Percentiles rank a stretch among this genome's conserved stretches.
phyloP scores from a whole-genome alignment of 1,139 yeast genomes.

The Scheffersomyces cryptocercus region DNA sequence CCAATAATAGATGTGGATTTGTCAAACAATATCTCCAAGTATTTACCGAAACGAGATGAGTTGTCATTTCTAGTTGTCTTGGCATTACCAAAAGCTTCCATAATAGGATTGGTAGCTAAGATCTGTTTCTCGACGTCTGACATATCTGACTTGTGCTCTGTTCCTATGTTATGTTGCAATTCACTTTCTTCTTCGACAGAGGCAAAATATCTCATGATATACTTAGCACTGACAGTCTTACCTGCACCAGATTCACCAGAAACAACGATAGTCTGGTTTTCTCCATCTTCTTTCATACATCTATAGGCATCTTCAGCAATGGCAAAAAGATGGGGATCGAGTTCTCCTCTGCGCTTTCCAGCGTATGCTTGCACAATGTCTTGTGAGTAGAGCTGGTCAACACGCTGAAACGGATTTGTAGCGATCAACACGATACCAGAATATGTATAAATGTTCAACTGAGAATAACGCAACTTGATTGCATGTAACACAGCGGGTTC shows the following conservation, averaged over 20 bases:
- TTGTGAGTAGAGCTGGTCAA: constrained; percentile 86
- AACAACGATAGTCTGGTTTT: constrained; percentile 94
- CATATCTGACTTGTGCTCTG: constrained; percentile 66
- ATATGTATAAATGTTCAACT: constrained; percentile 88
- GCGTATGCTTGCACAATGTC: constrained; percentile 94
- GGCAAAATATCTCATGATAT: constrained; percentile 96
- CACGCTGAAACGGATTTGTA: constrained; percentile 90
- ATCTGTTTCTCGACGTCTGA: constrained; percentile 93
- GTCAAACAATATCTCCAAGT: constrained; percentile 86
- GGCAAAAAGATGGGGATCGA: constrained; percentile 95
- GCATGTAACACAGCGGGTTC: constrained; percentile 98
- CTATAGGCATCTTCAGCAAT: constrained; percentile 98
- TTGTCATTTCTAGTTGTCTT: constrained; percentile 97
- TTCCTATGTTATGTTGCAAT: constrained; percentile 31
- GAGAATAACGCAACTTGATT: constrained; percentile 83
- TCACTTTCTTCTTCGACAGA: constrained; percentile 75
- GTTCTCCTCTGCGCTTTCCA: constrained; percentile 87
- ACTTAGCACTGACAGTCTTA: constrained; percentile 95
- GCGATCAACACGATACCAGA: constrained; percentile 97
- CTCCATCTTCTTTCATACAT: constrained; percentile 82
- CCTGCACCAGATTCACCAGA: constrained; percentile 99
- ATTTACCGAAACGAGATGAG: constrained; percentile 96
- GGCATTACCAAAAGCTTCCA: constrained; percentile 99
- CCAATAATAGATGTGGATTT: constrained; percentile 78
- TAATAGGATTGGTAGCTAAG: constrained; percentile 94